phyloP scores from a whole-genome alignment of 2,329 filamentous ascomycete genomes.

The Aspergillus ustus region DNA sequence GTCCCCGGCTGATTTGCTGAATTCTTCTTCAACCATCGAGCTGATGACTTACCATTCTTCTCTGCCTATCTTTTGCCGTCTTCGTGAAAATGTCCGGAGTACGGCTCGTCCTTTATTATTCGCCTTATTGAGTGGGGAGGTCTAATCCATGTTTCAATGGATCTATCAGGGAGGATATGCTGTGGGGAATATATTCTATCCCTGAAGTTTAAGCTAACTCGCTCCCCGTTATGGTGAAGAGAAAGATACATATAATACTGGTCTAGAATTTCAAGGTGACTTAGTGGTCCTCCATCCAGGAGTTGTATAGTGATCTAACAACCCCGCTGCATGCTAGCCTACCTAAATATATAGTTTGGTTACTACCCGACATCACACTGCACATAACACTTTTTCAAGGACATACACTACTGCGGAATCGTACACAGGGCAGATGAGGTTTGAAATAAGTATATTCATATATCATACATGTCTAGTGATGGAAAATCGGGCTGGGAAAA shows the following conservation, averaged over 20 bases:
- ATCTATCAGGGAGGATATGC: no score
- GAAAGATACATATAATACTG: no score
- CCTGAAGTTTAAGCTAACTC: no score
- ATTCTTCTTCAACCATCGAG: neutral
- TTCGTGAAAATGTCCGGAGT: neutral
- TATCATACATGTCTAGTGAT: neutral
- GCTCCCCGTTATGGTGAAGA: no score
- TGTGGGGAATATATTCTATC: no score
- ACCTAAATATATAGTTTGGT: no score
- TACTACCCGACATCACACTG: neutral
- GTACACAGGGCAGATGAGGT: neutral
- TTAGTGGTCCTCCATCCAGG: no score
- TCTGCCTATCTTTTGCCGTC: neutral
- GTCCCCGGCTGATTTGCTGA: neutral
- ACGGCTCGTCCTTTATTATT: neutral
- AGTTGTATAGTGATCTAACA: no score
- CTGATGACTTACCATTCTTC: neutral
- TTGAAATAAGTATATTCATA: neutral
- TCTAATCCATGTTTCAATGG: no score
- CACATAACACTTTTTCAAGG: neutral
- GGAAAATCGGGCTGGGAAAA: neutral
- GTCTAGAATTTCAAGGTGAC: no score
- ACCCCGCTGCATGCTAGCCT: no score
- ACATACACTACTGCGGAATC: neutral
- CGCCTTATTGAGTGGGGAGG: neutral